Base-by-base conservation (phyloP, 225 moss, liverwort and hornwort species). In the Marchantia paleacea region DNA sequence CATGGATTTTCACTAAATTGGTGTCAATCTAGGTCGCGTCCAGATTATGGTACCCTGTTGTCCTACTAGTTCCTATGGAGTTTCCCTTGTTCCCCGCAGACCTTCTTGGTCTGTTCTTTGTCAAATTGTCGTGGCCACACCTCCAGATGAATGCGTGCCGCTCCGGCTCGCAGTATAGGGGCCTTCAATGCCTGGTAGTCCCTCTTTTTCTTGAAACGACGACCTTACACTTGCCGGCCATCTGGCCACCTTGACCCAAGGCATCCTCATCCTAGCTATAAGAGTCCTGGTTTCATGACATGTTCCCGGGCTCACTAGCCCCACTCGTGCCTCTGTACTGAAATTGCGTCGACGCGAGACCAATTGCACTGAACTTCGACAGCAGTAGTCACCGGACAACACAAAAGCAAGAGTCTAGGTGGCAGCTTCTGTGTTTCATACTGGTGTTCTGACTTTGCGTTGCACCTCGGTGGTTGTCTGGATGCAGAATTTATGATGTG, bases 401-500 rank as follows among this genome's bases (percentile, higher is more conserved):
- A n/a, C n/a, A n/a, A n/a, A n/a, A n/a, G n/a, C n/a, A n/a, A n/a
- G n/a, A n/a, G 57, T 57, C 19, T 0, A 19, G 57, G 39, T 2
- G 2, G 57, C 19, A 57, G 57, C 13, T 69, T 69, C 31, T 69
- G 0, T 28, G 25, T 10, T 29, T 66, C 19, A 20, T 28, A 28
- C 65, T 26, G 65, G n/a, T 65, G 65, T 70, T 70, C 69, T 70
- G 19, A 70, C 69, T 70, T 22, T 19, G 19, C 65, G n/a, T 25
- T 12, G 26, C 39, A 39, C 49, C 18, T 52, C 22, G 74, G 24
- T 74, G 76, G 58, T 76, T 76, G 75, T 26, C 25, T 16, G 24
- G 20, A 52, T 18, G 61, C 76, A 76, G 76, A 58, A 61, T 76
- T 25, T 61, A 22, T 53, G 76, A 62, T 76, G 31, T 58, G 76